Conservation (phyloP, 2,329 filamentous ascomycete species). For the Cladosporium cucumerinum region DNA sequence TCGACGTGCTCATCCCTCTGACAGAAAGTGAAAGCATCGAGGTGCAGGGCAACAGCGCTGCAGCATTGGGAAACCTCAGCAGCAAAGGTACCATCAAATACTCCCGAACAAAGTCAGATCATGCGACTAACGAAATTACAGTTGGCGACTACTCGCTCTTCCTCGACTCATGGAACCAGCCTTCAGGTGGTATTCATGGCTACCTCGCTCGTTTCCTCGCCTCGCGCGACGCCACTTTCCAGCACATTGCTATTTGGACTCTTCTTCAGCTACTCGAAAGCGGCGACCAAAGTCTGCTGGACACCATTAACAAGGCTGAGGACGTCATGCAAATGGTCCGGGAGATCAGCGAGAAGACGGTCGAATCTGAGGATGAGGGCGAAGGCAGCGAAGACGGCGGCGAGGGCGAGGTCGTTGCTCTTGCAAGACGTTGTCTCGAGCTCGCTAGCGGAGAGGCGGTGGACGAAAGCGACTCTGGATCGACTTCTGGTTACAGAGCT, state of each 20-base stretch:
- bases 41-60: slow-evolving; percentile 96
- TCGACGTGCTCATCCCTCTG: slow-evolving; percentile 91
- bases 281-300: slow-evolving; percentile 84
- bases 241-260: slow-evolving; percentile 99
- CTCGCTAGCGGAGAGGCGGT: slow-evolving; percentile 18
- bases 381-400: slow-evolving; percentile 79
- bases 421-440: slow-evolving; percentile 87
- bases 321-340: slow-evolving; percentile 91
- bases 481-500: slow-evolving; percentile 13
- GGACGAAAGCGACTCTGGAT: slow-evolving; percentile 8
- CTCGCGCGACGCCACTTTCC: slow-evolving; percentile 94
- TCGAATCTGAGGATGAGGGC: slow-evolving; percentile 80
- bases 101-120: slow-evolving; percentile 21
- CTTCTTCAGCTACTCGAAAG: slow-evolving; percentile 92
- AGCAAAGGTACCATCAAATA: slow-evolving; percentile 72
- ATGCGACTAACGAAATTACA: slow-evolving; percentile 41
- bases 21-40: slow-evolving; percentile 96
- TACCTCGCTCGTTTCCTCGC: slow-evolving; percentile 91
- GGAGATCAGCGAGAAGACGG: slow-evolving; percentile 81
- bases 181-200: slow-evolving; percentile 90
- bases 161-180: slow-evolving; percentile 87
- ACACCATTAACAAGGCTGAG: slow-evolving; percentile 81
- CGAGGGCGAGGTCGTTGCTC: slow-evolving; percentile 85
- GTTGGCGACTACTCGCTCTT: slow-evolving; percentile 97
- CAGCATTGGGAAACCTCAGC: slow-evolving; percentile 89